phyloP scores from a whole-genome alignment of 2,329 filamentous ascomycete species.

The Chaetomiaceae sp. region DNA sequence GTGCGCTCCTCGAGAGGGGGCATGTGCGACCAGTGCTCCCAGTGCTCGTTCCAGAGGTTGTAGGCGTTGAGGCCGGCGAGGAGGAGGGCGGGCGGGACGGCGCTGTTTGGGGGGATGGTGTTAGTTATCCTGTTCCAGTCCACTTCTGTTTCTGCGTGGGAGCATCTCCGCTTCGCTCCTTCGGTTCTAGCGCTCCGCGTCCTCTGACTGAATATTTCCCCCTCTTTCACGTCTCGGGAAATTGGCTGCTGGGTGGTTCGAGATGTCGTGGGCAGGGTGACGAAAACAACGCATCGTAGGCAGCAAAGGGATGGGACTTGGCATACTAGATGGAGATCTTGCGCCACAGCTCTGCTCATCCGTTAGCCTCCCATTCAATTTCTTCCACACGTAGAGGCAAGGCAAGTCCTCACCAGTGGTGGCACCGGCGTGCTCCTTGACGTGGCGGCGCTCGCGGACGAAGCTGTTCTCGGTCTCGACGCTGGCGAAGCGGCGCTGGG shows the following conservation, averaged over 20 bases:
- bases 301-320: constrained; percentile 15
- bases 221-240: neutral
- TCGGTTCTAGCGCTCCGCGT: neutral
- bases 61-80: constrained; percentile 78
- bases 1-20: constrained; percentile 82
- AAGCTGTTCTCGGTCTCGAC: constrained; percentile 77
- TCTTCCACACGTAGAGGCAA: neutral
- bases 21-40: constrained; percentile 88
- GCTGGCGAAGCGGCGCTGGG: constrained; percentile 70
- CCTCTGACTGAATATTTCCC: neutral
- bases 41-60: constrained; percentile 90
- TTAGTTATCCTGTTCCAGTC: neutral
- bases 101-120: constrained; percentile 46
- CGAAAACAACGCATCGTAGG: constrained; percentile 22
- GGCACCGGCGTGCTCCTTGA: constrained; percentile 82
- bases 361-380: constrained; percentile 31
- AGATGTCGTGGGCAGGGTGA: neutral
- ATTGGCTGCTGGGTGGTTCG: neutral
- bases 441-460: constrained; percentile 83
- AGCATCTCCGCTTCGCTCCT: neutral
- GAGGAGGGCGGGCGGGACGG: constrained; percentile 67
- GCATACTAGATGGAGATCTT: constrained; percentile 95
- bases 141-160: neutral
- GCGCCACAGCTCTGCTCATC: constrained; percentile 74
- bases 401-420: constrained; percentile 64